Evolutionary conservation across 495 filamentous ascomycete species (phyloP).

Genomic region (Immersiella caudata): DNA sequence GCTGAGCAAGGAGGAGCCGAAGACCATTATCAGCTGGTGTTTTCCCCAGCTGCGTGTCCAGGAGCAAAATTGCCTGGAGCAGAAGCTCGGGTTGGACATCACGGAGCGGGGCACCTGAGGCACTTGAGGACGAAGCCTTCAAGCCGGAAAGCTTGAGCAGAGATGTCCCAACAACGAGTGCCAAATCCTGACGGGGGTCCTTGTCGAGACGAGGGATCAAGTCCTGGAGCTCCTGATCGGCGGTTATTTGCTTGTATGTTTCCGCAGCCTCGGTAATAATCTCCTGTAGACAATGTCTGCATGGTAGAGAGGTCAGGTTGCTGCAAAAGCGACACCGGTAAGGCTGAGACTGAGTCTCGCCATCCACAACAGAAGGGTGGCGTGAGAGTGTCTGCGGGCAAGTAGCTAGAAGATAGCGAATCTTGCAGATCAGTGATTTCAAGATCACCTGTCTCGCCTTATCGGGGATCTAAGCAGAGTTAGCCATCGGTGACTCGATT

Average conservation of each 20-base stretch:
- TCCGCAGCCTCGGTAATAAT: constrained; percentile 35
- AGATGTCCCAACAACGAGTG: constrained; percentile 47
- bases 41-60: constrained; percentile 46
- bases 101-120: constrained; percentile 34
- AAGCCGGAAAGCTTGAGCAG: constrained; percentile 50
- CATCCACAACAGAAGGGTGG: constrained; percentile 27
- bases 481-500: background rate
- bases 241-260: constrained; percentile 33
- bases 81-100: constrained; percentile 37
- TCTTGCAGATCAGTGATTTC: constrained; percentile 32
- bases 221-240: constrained; percentile 31
- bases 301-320: constrained; percentile 26
- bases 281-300: constrained; percentile 39
- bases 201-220: constrained; percentile 34
- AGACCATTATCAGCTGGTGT: constrained; percentile 44
- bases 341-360: constrained; percentile 24
- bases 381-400: constrained; percentile 38
- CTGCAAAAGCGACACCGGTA: constrained; percentile 39
- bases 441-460: constrained; percentile 27
- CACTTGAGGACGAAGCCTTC: constrained; percentile 20
- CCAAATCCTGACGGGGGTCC: constrained; percentile 50
- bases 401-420: constrained; percentile 38
- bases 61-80: constrained; percentile 49
- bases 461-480: constrained; percentile 24
- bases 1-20: constrained; percentile 47